Evolutionary conservation across 208 protist species (phyloP).

Genomic region (Leishmania turanica): DNA sequence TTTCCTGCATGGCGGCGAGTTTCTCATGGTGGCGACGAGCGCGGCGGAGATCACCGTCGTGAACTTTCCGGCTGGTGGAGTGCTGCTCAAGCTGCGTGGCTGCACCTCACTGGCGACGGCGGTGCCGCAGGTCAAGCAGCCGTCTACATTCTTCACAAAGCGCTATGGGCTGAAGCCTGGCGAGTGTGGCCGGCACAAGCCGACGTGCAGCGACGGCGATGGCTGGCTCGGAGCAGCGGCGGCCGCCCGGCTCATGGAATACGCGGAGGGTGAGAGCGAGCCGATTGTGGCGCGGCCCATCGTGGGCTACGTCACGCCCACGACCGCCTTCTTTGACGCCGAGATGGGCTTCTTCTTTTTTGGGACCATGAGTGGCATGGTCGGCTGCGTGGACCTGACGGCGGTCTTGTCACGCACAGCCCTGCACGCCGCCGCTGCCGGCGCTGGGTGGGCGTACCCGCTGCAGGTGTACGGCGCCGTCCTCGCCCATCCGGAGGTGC

Average conservation of each 20-base stretch:
- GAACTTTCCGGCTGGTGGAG: constrained; percentile 59
- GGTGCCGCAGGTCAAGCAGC: constrained; percentile 55
- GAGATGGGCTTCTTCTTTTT: constrained; percentile 62
- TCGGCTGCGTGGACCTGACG: constrained; percentile 75
- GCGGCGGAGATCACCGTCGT: constrained; percentile 85
- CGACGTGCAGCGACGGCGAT: constrained; percentile 34
- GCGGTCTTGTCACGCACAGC: constrained; percentile 50
- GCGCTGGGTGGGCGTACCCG: constrained; percentile 30
- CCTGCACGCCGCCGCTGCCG: constrained; percentile 44
- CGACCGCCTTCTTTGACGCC: constrained; percentile 55
- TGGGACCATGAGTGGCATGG: constrained; percentile 63
- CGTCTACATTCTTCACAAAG: constrained; percentile 49
- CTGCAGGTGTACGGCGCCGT: constrained; percentile 46
- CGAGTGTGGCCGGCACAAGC: constrained; percentile 66
- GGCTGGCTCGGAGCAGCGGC: constrained; percentile 46
- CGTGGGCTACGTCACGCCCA: constrained; percentile 76
- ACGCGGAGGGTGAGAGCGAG: constrained; percentile 34
- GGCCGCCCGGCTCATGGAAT: constrained; percentile 44
- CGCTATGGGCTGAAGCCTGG: constrained; percentile 78
- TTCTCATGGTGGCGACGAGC: constrained; percentile 77
- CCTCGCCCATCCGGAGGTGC: constrained; percentile 41
- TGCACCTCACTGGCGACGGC: constrained; percentile 67
- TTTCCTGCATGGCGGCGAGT: constrained; percentile 71
- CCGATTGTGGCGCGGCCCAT: constrained; percentile 59
- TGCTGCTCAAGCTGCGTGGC: constrained; percentile 81